Percentiles rank a stretch among this genome's conserved stretches.
Conservation (phyloP, 768 basidiomycete species). For the Collybiopsis luxurians region DNA sequence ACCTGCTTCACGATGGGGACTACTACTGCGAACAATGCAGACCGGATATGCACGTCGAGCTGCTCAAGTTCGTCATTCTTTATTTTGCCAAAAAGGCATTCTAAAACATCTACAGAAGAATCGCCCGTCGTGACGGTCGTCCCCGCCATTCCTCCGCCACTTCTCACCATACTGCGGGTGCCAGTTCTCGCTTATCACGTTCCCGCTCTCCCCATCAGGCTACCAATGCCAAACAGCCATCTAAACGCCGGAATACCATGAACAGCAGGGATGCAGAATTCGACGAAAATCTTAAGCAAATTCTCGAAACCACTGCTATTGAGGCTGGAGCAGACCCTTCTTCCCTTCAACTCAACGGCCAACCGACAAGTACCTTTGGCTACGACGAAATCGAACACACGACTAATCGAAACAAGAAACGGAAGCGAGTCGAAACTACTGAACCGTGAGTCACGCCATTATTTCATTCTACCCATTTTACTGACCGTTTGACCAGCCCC, state of each 20-base stretch:
- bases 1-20: constrained; percentile 68
- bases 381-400: constrained; percentile 49
- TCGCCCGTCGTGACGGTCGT: constrained; percentile 33
- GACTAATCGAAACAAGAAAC: constrained; percentile 53
- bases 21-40: constrained; percentile 95
- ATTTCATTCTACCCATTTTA: background rate
- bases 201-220: constrained; percentile 65
- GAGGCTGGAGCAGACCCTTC: constrained; percentile 51
- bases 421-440: constrained; percentile 67
- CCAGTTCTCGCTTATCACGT: constrained; percentile 62
- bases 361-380: constrained; percentile 33
- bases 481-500: constrained; percentile 28
- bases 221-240: constrained; percentile 53
- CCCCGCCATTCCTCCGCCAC: constrained; percentile 63
- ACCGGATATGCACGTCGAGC: constrained; percentile 80
- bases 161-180: constrained; percentile 47
- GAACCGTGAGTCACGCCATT: constrained; percentile 51
- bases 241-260: constrained; percentile 95
- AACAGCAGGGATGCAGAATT: constrained; percentile 94
- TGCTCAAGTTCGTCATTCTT: constrained; percentile 64
- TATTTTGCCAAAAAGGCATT: background rate
- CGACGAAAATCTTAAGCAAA: constrained; percentile 81
- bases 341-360: constrained; percentile 28
- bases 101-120: constrained; percentile 42
- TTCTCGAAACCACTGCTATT: constrained; percentile 71